These are phyloP conservation scores for Aureobasidium melanogenum DNA, from an alignment of 2,329 filamentous ascomycete genomes.

Conservation along the genomic window DNA sequence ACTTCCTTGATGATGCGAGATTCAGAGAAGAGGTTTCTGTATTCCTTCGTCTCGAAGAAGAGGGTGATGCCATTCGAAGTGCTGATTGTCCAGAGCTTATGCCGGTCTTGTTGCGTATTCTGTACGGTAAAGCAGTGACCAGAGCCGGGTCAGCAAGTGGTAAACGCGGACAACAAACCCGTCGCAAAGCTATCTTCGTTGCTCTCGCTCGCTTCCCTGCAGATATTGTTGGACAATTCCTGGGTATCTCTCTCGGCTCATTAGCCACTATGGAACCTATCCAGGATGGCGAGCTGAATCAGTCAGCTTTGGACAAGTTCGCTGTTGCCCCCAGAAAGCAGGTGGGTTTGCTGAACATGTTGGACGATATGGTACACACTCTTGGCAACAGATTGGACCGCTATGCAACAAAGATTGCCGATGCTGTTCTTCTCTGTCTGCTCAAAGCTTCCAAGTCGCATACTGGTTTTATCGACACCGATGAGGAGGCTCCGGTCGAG, in stretches of 20 bases:
- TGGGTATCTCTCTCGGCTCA: conserved; percentile 70
- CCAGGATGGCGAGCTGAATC: not conserved
- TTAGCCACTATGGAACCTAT: not conserved
- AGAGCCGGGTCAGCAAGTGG: conserved; percentile 69
- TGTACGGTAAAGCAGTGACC: conserved; percentile 84
- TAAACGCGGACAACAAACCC: conserved; percentile 71
- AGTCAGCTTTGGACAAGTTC: conserved; percentile 6
- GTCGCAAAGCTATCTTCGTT: conserved; percentile 63
- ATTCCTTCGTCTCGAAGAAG: conserved; percentile 61
- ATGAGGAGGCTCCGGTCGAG: conserved; percentile 21
- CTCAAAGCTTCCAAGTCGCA: conserved; percentile 53
- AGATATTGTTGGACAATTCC: conserved; percentile 67
- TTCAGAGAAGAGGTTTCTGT: conserved; percentile 93
- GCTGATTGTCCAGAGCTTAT: conserved; percentile 66
- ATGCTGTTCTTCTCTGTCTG: conserved; percentile 74
- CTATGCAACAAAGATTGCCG: conserved; percentile 60
- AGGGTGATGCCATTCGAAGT: conserved; percentile 55
- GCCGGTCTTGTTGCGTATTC: conserved; percentile 74
- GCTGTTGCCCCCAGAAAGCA: conserved; percentile 53
- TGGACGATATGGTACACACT: conserved; percentile 76
- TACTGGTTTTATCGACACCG: conserved; percentile 34
- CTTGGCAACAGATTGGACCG: conserved; percentile 64
- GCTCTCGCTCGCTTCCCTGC: conserved; percentile 69
- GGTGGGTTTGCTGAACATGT: conserved; percentile 85
- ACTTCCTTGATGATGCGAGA: conserved; percentile 78